Base-by-base conservation (phyloP, 208 protist genomes). In the Acanthamoeba triangularis region DNA sequence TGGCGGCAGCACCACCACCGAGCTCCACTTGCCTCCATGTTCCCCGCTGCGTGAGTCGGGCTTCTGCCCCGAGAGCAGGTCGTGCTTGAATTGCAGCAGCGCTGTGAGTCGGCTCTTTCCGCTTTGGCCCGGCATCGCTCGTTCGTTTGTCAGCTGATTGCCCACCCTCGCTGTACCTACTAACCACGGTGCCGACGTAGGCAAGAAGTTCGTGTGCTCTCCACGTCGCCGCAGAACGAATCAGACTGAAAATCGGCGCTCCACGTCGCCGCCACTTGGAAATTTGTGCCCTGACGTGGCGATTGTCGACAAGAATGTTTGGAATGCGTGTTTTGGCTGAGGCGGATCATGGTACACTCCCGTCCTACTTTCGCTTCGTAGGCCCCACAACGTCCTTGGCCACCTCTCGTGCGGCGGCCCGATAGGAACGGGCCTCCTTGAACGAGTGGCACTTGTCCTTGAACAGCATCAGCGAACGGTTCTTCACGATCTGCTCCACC, bases 401-500 rank as follows among this genome's bases (percentile, higher is more conserved):
- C 25, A 82, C 74, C 74, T 82, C 35, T 13, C 74, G 74, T 11
- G 44, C 44, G 25, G 74, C 74, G 4, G 74, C 8, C 33, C 74
- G 74, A 13, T 82, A 82, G 41, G 74, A 54, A 23, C 44, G 74
- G 0, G 74, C 74, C 74, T 82, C 74, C 74, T 82, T 13, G 41
- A 54, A 82, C 74, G 74, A 82, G 74, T 82, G 82, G 52, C 82
- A 90, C 33, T 90, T 90, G 52, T 59, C 82, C 56, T 90, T 90
- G 82, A 90, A 90, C 23, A 90, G 82, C 28, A n/a, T 90, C 52
- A 90, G 82, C 11, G 82, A 90, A 8, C 82, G 47, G 54, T 90
- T 90, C 56, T 90, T 90, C 82, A 90, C 82, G 47, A 90, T 90
- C 56, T 67, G 82, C 82, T 90, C 82, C 7, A 90, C 82, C 33